A percentile compares a stretch with the other conserved stretches of the same genome.
Conservation (phyloP, 805 yeast genomes). For the Cyberlindnera saturnus region DNA sequence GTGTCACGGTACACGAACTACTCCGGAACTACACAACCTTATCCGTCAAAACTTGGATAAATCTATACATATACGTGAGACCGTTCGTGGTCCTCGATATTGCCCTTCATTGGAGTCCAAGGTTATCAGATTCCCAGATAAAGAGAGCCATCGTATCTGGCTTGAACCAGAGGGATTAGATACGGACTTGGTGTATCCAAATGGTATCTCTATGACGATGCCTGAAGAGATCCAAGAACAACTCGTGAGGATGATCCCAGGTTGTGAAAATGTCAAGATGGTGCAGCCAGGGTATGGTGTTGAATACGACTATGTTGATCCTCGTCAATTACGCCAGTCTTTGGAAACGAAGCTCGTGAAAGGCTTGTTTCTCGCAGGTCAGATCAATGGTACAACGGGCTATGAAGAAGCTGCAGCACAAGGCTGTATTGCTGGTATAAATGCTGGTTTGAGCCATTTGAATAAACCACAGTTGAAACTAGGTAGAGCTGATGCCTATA, state of each 20-base stretch:
- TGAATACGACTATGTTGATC: slow-evolving; percentile 94
- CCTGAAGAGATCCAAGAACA: slow-evolving; percentile 85
- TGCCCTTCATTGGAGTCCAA: slow-evolving; percentile 97
- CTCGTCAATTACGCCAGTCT: slow-evolving; percentile 72
- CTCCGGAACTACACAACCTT: slow-evolving; percentile 64
- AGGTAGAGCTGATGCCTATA: slow-evolving; percentile 76
- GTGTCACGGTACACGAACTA: slow-evolving; percentile 79
- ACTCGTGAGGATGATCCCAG: slow-evolving; percentile 74
- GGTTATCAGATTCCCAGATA: slow-evolving; percentile 72
- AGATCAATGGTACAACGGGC: slow-evolving; percentile 97
- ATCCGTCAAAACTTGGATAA: slow-evolving; percentile 66
- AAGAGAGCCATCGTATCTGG: slow-evolving; percentile 80
- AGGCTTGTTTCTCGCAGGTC: slow-evolving; percentile 90
- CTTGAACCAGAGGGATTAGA: slow-evolving; percentile 94
- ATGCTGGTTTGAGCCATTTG: slow-evolving; percentile 65
- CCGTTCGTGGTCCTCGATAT: slow-evolving; percentile 93
- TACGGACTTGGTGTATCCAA: slow-evolving; percentile 86
- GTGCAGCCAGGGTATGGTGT: slow-evolving; percentile 98
- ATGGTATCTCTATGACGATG: slow-evolving; percentile 94
- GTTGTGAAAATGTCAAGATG: slow-evolving; percentile 84
- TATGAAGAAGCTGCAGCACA: slow-evolving; percentile 99
- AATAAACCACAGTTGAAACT: slow-evolving; percentile 43
- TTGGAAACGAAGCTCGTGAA: slow-evolving; percentile 74
- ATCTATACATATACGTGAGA: slow-evolving; percentile 86
- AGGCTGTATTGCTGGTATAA: slow-evolving; percentile 92